Conservation (phyloP, 495 filamentous ascomycete species). For the Neurospora sp. region DNA sequence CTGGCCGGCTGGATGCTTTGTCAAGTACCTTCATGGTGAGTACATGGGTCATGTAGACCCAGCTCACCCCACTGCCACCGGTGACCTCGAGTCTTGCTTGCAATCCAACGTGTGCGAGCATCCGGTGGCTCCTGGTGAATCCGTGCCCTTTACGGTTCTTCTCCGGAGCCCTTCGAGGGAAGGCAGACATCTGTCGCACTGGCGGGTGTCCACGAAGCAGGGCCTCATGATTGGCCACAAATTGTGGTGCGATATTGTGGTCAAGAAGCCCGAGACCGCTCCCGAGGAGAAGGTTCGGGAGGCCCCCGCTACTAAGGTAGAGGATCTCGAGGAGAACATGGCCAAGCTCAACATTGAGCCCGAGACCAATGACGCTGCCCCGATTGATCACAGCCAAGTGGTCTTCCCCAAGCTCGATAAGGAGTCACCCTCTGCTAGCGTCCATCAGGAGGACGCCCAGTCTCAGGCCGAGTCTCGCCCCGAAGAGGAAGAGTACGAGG, state of each 20-base stretch:
- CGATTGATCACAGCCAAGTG: conserved; percentile 53
- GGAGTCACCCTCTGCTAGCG: conserved; percentile 76
- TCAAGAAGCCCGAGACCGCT: conserved; percentile 30
- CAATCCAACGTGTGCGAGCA: conserved; percentile 68
- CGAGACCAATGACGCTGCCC: conserved; percentile 6
- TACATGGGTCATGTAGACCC: conserved; percentile 86
- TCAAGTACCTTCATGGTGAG: conserved; percentile 87
- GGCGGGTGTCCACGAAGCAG: conserved; percentile 78
- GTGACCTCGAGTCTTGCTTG: conserved; percentile 59
- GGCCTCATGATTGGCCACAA: conserved; percentile 81
- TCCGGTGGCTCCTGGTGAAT: conserved; percentile 60
- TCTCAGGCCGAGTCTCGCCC: conserved; percentile 15
- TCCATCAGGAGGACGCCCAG: conserved; percentile 46
- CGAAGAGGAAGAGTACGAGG: conserved; percentile 55
- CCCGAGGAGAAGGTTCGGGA: neutral
- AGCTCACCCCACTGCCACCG: conserved; percentile 60
- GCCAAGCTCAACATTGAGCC: conserved; percentile 12
- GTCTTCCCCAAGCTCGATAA: conserved; percentile 96
- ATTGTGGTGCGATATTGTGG: conserved; percentile 87
- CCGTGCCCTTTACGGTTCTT: conserved; percentile 69
- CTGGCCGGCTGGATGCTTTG: conserved; percentile 85
- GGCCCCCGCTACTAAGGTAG: conserved; percentile 2
- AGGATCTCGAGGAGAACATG: conserved; percentile 12
- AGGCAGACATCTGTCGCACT: conserved; percentile 83
- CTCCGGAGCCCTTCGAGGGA: conserved; percentile 64